Evolutionary conservation across 1,284 basidiomycete genomes (phyloP).

Genomic region (Salmacisia buchloeana): DNA sequence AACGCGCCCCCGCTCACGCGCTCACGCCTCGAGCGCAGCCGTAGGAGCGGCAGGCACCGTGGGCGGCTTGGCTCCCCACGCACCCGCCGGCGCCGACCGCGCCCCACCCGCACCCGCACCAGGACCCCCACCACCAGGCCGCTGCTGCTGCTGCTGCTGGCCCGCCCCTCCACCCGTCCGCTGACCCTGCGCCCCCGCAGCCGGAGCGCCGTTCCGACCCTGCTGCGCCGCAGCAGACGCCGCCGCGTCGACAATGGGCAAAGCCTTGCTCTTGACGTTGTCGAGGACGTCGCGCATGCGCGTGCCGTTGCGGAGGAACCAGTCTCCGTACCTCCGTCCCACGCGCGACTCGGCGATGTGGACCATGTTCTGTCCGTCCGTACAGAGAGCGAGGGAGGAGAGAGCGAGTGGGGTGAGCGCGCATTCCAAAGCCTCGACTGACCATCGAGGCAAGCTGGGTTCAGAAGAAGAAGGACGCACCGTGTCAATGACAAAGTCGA

Average conservation of each 20-base stretch:
- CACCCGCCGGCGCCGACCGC: not conserved
- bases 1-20: too few relatives aligned
- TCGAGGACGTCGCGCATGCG: constrained; percentile 39
- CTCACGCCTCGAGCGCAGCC: not conserved
- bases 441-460: too few relatives aligned
- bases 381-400: constrained; percentile 5
- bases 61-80: constrained; percentile 3
- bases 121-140: not conserved
- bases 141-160: not conserved
- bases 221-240: constrained; percentile 4
- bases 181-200: not conserved
- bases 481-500: constrained; percentile 91
- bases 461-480: constrained; percentile 54
- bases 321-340: constrained; percentile 84
- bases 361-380: constrained; percentile 70
- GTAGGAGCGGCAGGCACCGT: not conserved
- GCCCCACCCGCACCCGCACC: not conserved
- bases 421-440: too few relatives aligned
- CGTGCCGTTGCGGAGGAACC: constrained; percentile 71
- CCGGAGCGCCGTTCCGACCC: not conserved
- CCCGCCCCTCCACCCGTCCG: not conserved
- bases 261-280: constrained; percentile 34
- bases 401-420: too few relatives aligned
- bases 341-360: constrained; percentile 90
- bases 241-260: constrained; percentile 26